phyloP scores from a whole-genome alignment of 805 yeast species.

The Candida vaughaniae region DNA sequence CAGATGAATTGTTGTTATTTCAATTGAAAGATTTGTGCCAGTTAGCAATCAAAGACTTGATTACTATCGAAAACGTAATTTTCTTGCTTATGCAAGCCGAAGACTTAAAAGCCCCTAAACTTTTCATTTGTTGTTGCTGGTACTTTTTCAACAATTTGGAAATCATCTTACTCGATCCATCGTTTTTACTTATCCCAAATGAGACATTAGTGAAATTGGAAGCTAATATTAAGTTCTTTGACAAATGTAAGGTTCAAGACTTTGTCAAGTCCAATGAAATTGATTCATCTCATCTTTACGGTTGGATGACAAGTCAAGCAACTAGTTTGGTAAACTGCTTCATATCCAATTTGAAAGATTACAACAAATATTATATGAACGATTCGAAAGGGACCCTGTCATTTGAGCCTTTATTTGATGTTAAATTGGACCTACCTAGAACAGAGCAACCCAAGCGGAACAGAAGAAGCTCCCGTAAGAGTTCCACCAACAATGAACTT shows the following conservation, averaged over 20 bases:
- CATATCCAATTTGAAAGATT: constrained; percentile 17
- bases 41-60: constrained; percentile 53
- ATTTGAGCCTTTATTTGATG: constrained; percentile 38
- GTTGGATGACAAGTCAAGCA: constrained; percentile 23
- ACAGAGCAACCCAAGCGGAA: constrained; percentile 19
- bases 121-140: constrained; percentile 65
- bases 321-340: constrained; percentile 20
- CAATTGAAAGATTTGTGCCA: constrained; percentile 64
- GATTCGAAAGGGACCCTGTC: constrained; percentile 30
- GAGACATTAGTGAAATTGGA: constrained; percentile 29
- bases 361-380: constrained; percentile 34
- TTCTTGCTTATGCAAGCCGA: constrained; percentile 55
- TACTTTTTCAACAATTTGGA: constrained; percentile 67
- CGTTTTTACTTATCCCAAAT: constrained; percentile 26
- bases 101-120: constrained; percentile 48
- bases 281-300: neutral
- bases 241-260: constrained; percentile 25
- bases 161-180: constrained; percentile 50
- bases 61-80: constrained; percentile 59
- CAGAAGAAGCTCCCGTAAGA: constrained; percentile 19
- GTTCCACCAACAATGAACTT: constrained; percentile 18
- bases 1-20: constrained; percentile 63
- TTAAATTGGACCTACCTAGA: constrained; percentile 18
- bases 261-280: constrained; percentile 13
- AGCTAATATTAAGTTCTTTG: constrained; percentile 24